Conservation (phyloP, 441 rosid genomes). For the Flueggea neowawraea region DNA sequence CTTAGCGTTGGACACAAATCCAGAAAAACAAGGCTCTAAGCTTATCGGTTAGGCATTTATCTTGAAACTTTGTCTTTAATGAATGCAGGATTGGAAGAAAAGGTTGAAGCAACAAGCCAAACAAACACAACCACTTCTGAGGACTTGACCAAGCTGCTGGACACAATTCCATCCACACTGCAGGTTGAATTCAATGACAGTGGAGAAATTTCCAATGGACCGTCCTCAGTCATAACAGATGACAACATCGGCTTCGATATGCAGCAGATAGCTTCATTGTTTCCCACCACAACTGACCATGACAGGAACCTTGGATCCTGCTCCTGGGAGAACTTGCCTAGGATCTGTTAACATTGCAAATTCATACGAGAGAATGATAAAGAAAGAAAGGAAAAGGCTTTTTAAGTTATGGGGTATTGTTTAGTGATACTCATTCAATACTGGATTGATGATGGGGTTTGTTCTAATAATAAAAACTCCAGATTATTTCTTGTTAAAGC, state of each 20-base stretch:
- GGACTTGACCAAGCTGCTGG: conserved; percentile 38
- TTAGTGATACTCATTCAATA: conserved; percentile 6
- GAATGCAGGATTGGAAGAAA: conserved; percentile 28
- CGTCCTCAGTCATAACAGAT: conserved; percentile 50
- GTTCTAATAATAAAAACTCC: conserved; percentile 3
- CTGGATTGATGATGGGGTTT: conserved; percentile 14
- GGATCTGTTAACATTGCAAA: conserved; percentile 35
- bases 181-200: conserved; percentile 35
- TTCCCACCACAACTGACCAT: conserved; percentile 31
- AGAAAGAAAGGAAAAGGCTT: conserved; percentile 1
- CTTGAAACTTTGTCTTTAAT: neutral
- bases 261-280: conserved; percentile 61
- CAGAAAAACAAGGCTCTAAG: no score
- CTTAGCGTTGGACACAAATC: no score
- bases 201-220: conserved; percentile 54
- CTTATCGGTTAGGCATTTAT: no score
- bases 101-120: conserved; percentile 38
- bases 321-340: conserved; percentile 57
- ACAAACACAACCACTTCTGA: conserved; percentile 32
- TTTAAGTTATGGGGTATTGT: conserved; percentile 8
- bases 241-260: conserved; percentile 54
- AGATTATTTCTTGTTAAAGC: neutral
- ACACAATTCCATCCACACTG: conserved; percentile 20
- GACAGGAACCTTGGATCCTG: conserved; percentile 28
- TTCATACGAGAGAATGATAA: neutral